Conservation (phyloP, 2,329 filamentous ascomycete species). For the Fusarium succisae region DNA sequence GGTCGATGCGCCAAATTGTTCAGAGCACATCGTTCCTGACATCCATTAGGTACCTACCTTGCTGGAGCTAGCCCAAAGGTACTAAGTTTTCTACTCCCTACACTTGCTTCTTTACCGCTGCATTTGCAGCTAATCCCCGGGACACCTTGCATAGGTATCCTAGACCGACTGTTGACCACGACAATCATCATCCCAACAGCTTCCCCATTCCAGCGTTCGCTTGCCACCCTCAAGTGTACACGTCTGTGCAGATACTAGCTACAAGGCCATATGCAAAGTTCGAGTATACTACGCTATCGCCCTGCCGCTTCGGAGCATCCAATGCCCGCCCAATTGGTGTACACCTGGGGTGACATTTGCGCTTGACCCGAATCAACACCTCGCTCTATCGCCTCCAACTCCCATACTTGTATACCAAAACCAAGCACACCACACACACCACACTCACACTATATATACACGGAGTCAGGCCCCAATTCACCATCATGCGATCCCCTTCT, state of each 20-base stretch:
- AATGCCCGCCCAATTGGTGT: slow-evolving; percentile 38
- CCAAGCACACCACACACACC: slow-evolving; percentile 9
- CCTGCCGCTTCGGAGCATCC: slow-evolving; percentile 14
- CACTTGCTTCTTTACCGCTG: slow-evolving; percentile 26
- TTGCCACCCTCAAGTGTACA: slow-evolving; percentile 34
- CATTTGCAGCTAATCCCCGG: slow-evolving; percentile 18
- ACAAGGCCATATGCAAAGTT: slow-evolving; percentile 32
- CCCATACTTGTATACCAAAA: slow-evolving; percentile 13
- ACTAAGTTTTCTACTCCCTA: not conserved
- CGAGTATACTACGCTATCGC: slow-evolving; percentile 11
- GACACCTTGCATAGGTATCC: slow-evolving; percentile 28
- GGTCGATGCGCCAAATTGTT: slow-evolving; percentile 7
- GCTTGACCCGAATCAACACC: slow-evolving; percentile 22
- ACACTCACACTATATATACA: slow-evolving; percentile 30
- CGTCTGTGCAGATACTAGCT: slow-evolving; percentile 23
- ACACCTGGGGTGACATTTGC: slow-evolving; percentile 32
- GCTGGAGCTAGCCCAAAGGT: not conserved
- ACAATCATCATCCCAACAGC: slow-evolving; percentile 34
- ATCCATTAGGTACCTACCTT: not conserved
- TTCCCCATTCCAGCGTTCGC: slow-evolving; percentile 30
- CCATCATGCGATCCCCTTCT: slow-evolving; percentile 31
- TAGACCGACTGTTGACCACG: slow-evolving; percentile 34
- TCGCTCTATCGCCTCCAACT: slow-evolving; percentile 19
- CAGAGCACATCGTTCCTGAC: slow-evolving; percentile 9
- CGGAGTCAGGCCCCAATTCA: slow-evolving; percentile 13